phyloP scores from a whole-genome alignment of 2,329 filamentous ascomycete species.

The Colletotrichum karsti region DNA sequence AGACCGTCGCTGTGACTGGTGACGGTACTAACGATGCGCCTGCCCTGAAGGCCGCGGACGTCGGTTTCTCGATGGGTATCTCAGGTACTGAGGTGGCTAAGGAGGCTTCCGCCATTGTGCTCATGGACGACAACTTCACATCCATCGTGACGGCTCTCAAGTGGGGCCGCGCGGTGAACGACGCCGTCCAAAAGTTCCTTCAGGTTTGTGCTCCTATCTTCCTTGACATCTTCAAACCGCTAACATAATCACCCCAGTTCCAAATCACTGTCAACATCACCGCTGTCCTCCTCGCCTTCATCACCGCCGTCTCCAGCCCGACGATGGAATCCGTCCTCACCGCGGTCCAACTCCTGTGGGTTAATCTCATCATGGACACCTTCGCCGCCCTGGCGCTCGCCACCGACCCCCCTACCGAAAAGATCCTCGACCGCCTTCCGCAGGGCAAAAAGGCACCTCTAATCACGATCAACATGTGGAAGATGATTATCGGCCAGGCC shows the following conservation, averaged over 20 bases:
- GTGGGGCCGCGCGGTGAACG: slow-evolving; percentile 76
- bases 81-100: slow-evolving; percentile 74
- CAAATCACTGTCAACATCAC: slow-evolving; percentile 78
- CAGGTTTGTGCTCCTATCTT: slow-evolving; percentile 48
- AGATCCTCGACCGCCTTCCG: slow-evolving; percentile 62
- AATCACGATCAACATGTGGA: slow-evolving; percentile 76
- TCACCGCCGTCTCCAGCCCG: slow-evolving; percentile 66
- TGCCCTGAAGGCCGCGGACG: slow-evolving; percentile 71
- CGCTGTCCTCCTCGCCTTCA: slow-evolving; percentile 70
- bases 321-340: slow-evolving; percentile 68
- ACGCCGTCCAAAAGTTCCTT: slow-evolving; percentile 74
- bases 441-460: slow-evolving; percentile 74
- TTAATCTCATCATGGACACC: slow-evolving; percentile 76
- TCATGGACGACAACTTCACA: slow-evolving; percentile 73
- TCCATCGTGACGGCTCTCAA: slow-evolving; percentile 73
- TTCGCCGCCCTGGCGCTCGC: slow-evolving; percentile 72
- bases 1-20: slow-evolving; percentile 71
- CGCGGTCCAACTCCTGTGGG: slow-evolving; percentile 74
- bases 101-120: slow-evolving; percentile 73
- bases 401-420: slow-evolving; percentile 67
- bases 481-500: slow-evolving; percentile 71
- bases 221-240: slow-evolving; percentile 1
- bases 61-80: slow-evolving; percentile 75
- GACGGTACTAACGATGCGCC: slow-evolving; percentile 75
- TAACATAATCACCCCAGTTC: slow-evolving; percentile 47